phyloP scores from a whole-genome alignment of 139 green algal species.

The Mesostigma viride region DNA sequence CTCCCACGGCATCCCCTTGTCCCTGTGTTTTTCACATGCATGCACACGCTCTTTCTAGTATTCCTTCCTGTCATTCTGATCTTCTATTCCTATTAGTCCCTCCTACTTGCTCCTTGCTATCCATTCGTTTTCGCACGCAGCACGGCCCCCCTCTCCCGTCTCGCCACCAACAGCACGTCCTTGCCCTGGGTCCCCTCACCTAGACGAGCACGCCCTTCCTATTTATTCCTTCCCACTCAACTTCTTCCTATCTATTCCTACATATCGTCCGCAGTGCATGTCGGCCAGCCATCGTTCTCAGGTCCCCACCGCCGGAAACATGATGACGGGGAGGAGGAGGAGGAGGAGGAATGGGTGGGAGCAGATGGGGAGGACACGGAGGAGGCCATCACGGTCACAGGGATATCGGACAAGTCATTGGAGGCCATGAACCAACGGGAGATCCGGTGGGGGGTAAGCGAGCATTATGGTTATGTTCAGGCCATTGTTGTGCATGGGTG shows the following conservation, averaged over 20 bases:
- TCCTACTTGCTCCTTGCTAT: neutral
- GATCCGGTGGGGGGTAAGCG: too few relatives aligned
- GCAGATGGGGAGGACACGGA: too few relatives aligned
- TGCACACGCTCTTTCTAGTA: neutral
- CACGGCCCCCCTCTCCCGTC: neutral
- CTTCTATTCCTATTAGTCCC: neutral
- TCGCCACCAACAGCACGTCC: neutral
- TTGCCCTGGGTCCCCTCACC: neutral
- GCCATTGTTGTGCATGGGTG: too few relatives aligned
- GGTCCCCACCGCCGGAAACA: too few relatives aligned
- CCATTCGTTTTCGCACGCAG: neutral
- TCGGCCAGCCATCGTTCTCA: too few relatives aligned
- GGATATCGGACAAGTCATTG: too few relatives aligned
- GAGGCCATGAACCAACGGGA: too few relatives aligned
- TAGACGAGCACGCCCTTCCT: neutral
- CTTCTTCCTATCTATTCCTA: constrained; percentile 3
- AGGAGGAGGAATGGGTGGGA: too few relatives aligned
- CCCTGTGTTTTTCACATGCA: neutral
- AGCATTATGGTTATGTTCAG: too few relatives aligned
- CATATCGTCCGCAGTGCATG: too few relatives aligned
- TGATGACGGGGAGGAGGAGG: too few relatives aligned
- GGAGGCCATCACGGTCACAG: too few relatives aligned
- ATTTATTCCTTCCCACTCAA: neutral
- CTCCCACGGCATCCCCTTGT: neutral
- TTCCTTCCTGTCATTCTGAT: neutral